Conservation (phyloP, 2,329 filamentous ascomycete genomes). For the Diatrype stigma region DNA sequence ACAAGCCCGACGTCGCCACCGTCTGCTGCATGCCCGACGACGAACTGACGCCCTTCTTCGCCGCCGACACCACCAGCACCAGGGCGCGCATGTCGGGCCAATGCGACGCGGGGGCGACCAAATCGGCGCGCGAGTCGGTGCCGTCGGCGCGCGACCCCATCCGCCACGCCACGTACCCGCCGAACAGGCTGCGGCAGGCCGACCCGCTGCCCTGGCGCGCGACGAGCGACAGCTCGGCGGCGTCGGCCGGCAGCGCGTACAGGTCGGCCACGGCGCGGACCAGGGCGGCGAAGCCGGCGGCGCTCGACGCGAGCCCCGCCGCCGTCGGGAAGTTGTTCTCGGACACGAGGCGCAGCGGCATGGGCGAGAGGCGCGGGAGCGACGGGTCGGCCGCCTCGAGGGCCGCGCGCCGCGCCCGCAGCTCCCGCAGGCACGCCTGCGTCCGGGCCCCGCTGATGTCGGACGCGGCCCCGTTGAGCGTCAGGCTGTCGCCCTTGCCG, state of each 20-base stretch:
- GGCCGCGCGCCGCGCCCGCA: slow-evolving; percentile 70
- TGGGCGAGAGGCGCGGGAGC: slow-evolving; percentile 75
- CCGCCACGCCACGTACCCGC: slow-evolving; percentile 94
- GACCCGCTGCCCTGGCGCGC: slow-evolving; percentile 93
- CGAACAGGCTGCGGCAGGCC: slow-evolving; percentile 88
- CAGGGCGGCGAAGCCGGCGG: slow-evolving; percentile 65
- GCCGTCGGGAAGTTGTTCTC: slow-evolving; percentile 99
- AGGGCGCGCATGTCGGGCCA: slow-evolving; percentile 95
- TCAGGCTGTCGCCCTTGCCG: slow-evolving; percentile 67
- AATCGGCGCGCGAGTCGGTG: slow-evolving; percentile 79
- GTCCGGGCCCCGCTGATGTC: slow-evolving; percentile 85
- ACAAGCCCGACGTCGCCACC: slow-evolving; percentile 84
- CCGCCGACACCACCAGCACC: slow-evolving; percentile 84
- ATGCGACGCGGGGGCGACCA: slow-evolving; percentile 82
- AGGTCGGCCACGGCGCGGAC: slow-evolving; percentile 87
- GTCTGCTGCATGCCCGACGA: slow-evolving; percentile 97
- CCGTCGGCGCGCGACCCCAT: slow-evolving; percentile 74
- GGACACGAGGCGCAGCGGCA: slow-evolving; percentile 81
- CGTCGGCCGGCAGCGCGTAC: slow-evolving; percentile 77
- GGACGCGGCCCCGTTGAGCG: slow-evolving; percentile 78
- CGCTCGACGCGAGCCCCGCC: slow-evolving; percentile 75
- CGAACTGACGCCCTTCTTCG: slow-evolving; percentile 92
- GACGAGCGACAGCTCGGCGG: slow-evolving; percentile 80
- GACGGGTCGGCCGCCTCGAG: slow-evolving; percentile 69
- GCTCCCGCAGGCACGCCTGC: slow-evolving; percentile 88